Base-by-base conservation (phyloP, 208 protist genomes). In the Ichthyophonus hoferi region DNA sequence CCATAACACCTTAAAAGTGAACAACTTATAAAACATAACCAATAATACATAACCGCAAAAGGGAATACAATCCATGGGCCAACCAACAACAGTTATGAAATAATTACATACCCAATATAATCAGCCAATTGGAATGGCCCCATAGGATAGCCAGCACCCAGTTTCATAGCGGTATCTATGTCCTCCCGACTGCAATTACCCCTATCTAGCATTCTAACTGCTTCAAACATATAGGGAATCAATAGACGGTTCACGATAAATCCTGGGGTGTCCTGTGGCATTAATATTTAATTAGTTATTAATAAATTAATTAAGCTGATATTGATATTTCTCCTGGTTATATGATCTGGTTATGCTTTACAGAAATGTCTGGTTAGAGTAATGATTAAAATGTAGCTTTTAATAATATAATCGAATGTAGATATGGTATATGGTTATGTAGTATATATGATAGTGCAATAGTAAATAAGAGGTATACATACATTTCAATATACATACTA, bases 181-280 rank as follows among this genome's bases (percentile, higher is more conserved):
- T 97, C 95, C 86, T 95, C 89, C 40, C 89, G 88, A 31, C 88
- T 94, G 3, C 94, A 95, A 24, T 95, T 94, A 31, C 95, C 96
- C 40, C 94, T 92, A 88, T 96, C 96, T 34, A 96, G 91, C 17
- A 96, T 93, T 38, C 93, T 92, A 42, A 93, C 90, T 35, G 95
- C 95, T 90, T 97, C 94, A 38, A 95, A 35, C 81, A 95, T 89
- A 88, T 95, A 96, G 3, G 95, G 95, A 1, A 96, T 91, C 2
- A 97, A 93, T 0, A 97, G 93, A 31, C 95, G 94, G 92, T 97
- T 97, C 39, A 96, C 96, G 90, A 97, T 95, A 86, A 96, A 97
- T 39, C 96, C 96, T 35, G 93, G 92, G 1, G 94, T 96, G 91
- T 97, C 96, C 87, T 67, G n/a, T n/a, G n/a, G n/a, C 93, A 95